phyloP scores from a whole-genome alignment of 179 eudicot species.

The Carnegiea gigantea region DNA sequence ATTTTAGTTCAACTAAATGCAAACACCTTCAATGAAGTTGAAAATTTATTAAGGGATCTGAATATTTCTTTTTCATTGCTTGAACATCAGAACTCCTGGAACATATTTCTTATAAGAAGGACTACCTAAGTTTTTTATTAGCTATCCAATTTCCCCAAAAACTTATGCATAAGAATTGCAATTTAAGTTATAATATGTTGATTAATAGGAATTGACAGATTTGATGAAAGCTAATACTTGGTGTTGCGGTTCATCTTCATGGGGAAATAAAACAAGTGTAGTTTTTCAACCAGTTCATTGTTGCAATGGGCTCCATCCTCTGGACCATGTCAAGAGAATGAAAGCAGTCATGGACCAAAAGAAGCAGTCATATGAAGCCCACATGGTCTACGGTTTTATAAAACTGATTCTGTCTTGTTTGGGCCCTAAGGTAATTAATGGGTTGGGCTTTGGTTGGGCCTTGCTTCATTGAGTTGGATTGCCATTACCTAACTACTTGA shows the following conservation, averaged over 20 bases:
- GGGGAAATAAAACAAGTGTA: slow-evolving; percentile 68
- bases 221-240: slow-evolving; percentile 26
- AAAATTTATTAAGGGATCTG: too few relatives aligned
- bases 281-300: slow-evolving; percentile 49
- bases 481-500: too few relatives aligned
- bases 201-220: slow-evolving; percentile 36
- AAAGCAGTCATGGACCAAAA: slow-evolving; percentile 62
- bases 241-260: slow-evolving; percentile 25
- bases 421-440: slow-evolving; percentile 51
- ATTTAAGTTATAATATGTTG: background rate
- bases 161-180: too few relatives aligned
- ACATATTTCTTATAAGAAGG: too few relatives aligned
- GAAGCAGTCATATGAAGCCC: slow-evolving; percentile 58
- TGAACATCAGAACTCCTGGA: too few relatives aligned
- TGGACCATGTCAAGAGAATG: slow-evolving; percentile 46
- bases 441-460: background rate
- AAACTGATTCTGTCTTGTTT: slow-evolving; percentile 37
- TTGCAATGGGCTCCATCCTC: slow-evolving; percentile 36
- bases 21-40: too few relatives aligned
- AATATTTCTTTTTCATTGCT: too few relatives aligned
- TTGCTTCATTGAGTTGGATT: too few relatives aligned
- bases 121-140: too few relatives aligned
- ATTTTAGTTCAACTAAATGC: too few relatives aligned
- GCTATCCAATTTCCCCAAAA: too few relatives aligned
- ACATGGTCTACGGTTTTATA: slow-evolving; percentile 32